Evolutionary conservation across 371 early-diverging fungal species (phyloP), one percentile per base, ranked within the genome.

Genomic region (Apophysomyces trapeziformis): DNA sequence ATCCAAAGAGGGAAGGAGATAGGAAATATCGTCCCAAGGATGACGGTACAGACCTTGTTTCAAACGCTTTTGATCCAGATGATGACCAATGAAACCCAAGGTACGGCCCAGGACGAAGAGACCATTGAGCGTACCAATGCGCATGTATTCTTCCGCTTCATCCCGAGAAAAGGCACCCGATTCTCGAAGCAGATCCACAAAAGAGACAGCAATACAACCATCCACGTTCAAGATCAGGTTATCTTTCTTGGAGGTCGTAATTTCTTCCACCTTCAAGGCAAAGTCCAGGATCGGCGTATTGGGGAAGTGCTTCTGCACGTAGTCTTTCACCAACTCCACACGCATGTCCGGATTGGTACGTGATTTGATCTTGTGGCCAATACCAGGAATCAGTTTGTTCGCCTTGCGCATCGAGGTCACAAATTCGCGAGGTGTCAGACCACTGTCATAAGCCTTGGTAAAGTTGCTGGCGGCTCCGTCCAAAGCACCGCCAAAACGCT

Each of bases 331-430:
- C 64, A 97, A 89, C 62, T 87, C 84, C 14, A 97, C 97, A 57
- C 97, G 95, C 81, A 96, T 80, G 77, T 97, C 97, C 11, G 97
- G 97, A 87, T 97, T 97, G 64, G 95, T 96, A 66, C 96, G 91
- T 57, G 95, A 95, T 85, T 97, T 97, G 86, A 97, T 94, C 87
- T 95, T 95, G 89, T 97, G 97, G 18, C 97, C 97, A 68, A 97
- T 97, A 68, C 97, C 97, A 60, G 95, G 84, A 72, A 97, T 97
- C 63, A 96, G 76, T 67, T 85, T 85, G 89, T 95, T 90, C 68
- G 89, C 87, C 79, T 91, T 91, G 65, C 96, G 88, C 94, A 93
- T 94, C 21, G 89, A 83, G 69, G 88, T 85, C 16, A 96, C 96
- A 69, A 93, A 96, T 73, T 95, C 94, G 58, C 90, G 87, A 57